phyloP scores from a whole-genome alignment of 83 land plant species.

The Picea abies region DNA sequence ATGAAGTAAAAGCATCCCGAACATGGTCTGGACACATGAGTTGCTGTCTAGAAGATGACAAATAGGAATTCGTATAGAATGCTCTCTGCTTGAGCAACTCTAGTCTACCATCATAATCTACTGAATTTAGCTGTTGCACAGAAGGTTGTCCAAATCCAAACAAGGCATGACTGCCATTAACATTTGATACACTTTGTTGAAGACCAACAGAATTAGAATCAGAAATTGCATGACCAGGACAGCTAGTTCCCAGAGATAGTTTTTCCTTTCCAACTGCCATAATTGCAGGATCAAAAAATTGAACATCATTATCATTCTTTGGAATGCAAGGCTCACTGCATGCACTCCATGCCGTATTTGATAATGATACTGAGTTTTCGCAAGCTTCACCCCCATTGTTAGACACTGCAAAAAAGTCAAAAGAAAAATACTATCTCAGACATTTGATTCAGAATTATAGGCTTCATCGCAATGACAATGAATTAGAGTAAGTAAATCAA shows the following conservation, averaged over 20 bases:
- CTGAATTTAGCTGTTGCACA: no score
- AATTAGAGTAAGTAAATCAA: slow-evolving; percentile 7
- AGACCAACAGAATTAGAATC: not conserved
- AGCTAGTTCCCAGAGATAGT: slow-evolving; percentile 33
- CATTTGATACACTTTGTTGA: not conserved
- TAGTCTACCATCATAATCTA: no score
- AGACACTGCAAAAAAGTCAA: not conserved
- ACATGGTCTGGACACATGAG: no score
- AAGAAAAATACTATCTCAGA: not conserved
- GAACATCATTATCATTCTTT: slow-evolving; percentile 41
- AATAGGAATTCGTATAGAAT: no score
- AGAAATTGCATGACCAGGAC: slow-evolving; percentile 4
- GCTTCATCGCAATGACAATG: not conserved
- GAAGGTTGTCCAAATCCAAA: no score
- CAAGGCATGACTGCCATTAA: no score
- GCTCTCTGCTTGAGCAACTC: no score
- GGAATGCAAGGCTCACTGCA: not conserved
- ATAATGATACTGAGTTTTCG: slow-evolving; percentile 7
- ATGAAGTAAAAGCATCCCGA: no score
- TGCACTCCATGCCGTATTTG: slow-evolving; percentile 11
- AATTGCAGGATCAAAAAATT: slow-evolving; percentile 80
- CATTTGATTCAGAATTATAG: not conserved
- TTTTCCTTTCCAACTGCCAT: slow-evolving; percentile 80
- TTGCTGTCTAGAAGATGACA: no score
- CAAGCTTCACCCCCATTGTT: not conserved